A percentile compares a stretch with the other conserved stretches of the same genome.
Conservation (phyloP, 23 red algal genomes). For the Gracilaria domingensis region DNA sequence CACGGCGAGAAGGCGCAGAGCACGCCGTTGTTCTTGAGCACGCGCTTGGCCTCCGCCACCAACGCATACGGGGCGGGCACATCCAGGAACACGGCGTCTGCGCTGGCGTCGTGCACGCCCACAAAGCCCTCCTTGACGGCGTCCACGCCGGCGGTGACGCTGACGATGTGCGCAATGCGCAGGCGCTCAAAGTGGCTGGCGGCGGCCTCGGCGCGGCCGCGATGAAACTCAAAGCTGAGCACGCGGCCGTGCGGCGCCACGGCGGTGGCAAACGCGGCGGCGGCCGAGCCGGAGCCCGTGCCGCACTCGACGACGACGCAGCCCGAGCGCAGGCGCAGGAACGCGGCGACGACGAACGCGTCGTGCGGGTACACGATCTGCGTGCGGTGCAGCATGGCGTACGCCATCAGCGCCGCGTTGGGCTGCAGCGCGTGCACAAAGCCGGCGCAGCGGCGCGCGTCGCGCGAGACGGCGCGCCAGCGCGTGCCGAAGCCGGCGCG, state of each 20-base stretch:
- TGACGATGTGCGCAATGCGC: constrained; percentile 25
- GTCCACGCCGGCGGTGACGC: constrained; percentile 55
- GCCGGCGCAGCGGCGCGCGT: constrained; percentile 30
- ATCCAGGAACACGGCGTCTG: constrained; percentile 93
- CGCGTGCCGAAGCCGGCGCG: constrained; percentile 60
- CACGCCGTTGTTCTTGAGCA: constrained; percentile 68
- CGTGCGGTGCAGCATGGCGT: constrained; percentile 84
- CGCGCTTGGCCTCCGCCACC: constrained; percentile 27
- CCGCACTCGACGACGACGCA: constrained; percentile 82
- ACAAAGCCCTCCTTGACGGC: constrained; percentile 59
- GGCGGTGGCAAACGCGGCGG: constrained; percentile 74
- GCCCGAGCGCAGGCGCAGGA: constrained; percentile 81
- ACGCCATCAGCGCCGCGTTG: constrained; percentile 77
- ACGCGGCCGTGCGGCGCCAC: constrained; percentile 83
- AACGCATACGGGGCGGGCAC: constrained; percentile 83
- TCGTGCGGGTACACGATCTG: constrained; percentile 98
- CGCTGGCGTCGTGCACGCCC: constrained; percentile 41
- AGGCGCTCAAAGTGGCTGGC: constrained; percentile 35
- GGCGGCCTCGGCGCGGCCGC: constrained; percentile 60
- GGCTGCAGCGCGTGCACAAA: constrained; percentile 84
- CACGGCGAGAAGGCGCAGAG: constrained; percentile 88
- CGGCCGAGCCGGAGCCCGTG: constrained; percentile 85
- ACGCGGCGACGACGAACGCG: constrained; percentile 61
- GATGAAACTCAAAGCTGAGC: constrained; percentile 85
- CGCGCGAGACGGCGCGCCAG: constrained; percentile 36